phyloP scores from a whole-genome alignment of 2,329 filamentous ascomycete species.

The Rhynchosporium agropyri region DNA sequence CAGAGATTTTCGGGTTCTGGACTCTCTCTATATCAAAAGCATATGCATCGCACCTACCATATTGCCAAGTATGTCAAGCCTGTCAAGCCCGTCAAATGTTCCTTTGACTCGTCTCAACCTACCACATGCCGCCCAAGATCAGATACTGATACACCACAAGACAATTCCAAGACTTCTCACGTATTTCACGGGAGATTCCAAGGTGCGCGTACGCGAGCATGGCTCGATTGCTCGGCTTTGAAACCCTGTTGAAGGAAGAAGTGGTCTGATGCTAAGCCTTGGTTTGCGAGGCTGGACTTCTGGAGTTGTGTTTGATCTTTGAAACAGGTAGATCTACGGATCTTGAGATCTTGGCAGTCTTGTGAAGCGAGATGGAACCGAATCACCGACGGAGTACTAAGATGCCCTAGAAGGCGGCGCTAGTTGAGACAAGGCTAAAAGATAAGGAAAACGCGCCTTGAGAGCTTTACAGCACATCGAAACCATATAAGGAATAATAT shows the following conservation, averaged over 20 bases:
- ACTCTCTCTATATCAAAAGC: not conserved
- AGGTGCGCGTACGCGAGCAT: slow-evolving; percentile 1
- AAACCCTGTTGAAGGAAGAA: not conserved
- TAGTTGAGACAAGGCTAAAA: no score
- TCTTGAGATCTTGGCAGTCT: no score
- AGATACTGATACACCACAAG: slow-evolving; percentile 8
- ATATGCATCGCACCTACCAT: no score
- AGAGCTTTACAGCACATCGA: no score
- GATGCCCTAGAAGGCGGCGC: no score
- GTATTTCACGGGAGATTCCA: not conserved
- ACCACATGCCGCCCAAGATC: not conserved
- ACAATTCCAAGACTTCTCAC: not conserved
- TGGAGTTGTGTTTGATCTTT: not conserved
- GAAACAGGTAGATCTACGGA: slow-evolving; percentile 10
- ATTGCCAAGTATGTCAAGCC: no score
- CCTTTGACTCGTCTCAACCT: no score
- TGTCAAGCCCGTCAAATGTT: no score
- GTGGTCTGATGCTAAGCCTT: slow-evolving; percentile 7
- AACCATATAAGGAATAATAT: no score
- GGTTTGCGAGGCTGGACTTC: not conserved
- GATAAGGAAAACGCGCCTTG: no score
- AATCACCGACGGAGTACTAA: no score
- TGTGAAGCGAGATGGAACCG: no score
- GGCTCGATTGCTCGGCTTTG: not conserved
- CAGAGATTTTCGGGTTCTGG: not conserved